Evolutionary conservation across 441 rosid species (phyloP).

Genomic region (Sinapis alba): DNA sequence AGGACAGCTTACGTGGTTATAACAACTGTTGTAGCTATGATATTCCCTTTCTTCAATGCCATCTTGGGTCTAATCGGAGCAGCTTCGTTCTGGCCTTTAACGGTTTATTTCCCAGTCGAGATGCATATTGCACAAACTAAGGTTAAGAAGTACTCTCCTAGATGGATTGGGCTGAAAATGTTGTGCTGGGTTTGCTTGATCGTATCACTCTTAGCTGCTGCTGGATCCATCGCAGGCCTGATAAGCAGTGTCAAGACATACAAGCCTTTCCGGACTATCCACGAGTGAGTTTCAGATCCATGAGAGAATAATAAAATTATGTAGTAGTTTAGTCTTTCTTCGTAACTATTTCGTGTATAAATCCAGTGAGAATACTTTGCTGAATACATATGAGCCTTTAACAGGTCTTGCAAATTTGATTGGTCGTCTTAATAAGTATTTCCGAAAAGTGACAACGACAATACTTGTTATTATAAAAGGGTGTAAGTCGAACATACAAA

Average conservation of each 20-base stretch:
- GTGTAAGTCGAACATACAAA: too few relatives aligned
- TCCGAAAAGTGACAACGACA: too few relatives aligned
- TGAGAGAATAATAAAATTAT: background rate
- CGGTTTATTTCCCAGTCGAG: constrained; percentile 40
- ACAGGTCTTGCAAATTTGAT: too few relatives aligned
- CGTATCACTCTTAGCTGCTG: background rate
- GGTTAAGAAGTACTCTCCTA: background rate
- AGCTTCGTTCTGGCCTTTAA: constrained; percentile 80
- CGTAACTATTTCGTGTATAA: constrained; percentile 20
- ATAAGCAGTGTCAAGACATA: background rate
- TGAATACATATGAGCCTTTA: too few relatives aligned
- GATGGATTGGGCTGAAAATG: background rate
- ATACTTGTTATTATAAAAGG: too few relatives aligned
- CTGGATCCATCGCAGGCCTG: background rate
- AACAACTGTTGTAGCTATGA: constrained; percentile 69
- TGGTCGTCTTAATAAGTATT: too few relatives aligned
- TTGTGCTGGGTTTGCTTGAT: background rate
- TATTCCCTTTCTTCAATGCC: constrained; percentile 88
- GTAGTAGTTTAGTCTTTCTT: background rate
- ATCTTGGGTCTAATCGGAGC: constrained; percentile 78
- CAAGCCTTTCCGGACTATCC: constrained; percentile 52
- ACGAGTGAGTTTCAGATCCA: constrained; percentile 27
- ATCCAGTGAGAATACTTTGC: constrained; percentile 21
- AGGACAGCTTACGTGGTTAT: constrained; percentile 64
- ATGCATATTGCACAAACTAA: background rate